Base-by-base conservation (phyloP, 495 filamentous ascomycete genomes). In the Penicillium canescens region DNA sequence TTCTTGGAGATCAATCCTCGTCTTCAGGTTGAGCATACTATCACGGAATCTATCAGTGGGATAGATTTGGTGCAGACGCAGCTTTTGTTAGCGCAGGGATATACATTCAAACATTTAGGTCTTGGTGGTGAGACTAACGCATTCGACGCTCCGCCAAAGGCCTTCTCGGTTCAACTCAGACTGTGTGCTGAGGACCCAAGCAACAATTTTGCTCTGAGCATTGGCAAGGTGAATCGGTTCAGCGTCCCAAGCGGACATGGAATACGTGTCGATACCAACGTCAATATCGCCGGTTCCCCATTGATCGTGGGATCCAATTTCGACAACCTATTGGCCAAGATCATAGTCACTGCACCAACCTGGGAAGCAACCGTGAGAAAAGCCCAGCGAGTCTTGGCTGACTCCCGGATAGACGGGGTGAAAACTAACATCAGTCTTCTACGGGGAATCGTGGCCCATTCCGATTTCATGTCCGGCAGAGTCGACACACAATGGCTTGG, bases 1-100 rank as follows among this genome's bases (percentile, higher is more conserved):
- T 87, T 87, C 56, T 65, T 87, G 4, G 84, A 87, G 61, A 79
- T 86, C 71, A 87, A 87, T 59, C 82, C 84, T 0, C 71, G 84
- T 26, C 62, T 86, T 16, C 84, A 79, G 59, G 78, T 82, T 28
- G 79, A 81, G 53, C 79, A 82, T 47, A 81, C 76, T 16, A 76
- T 82, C 35, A 81, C 77, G 1, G 78, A 83, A 51, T 65, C 76
- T 6, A 79, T 80, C 48, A 81, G 78, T 38, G 77, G 71, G 5
- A 59, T 85, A 4, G 84, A 86, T 53, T 62, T 87, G 2, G 83
- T 82, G 2, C 75, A 73, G 59, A 68, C 66, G 4, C 82, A 86
- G 50, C 69, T 86, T 12, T 65, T 72, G 0, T 54, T 86, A 7
- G 77, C 81, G 9, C 81, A 83, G 65, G 82, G 83, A 10, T 42